These are phyloP conservation scores for Phytopythium oedochilum DNA, from an alignment of 352 stramenopile species.

Conservation along the genomic window DNA sequence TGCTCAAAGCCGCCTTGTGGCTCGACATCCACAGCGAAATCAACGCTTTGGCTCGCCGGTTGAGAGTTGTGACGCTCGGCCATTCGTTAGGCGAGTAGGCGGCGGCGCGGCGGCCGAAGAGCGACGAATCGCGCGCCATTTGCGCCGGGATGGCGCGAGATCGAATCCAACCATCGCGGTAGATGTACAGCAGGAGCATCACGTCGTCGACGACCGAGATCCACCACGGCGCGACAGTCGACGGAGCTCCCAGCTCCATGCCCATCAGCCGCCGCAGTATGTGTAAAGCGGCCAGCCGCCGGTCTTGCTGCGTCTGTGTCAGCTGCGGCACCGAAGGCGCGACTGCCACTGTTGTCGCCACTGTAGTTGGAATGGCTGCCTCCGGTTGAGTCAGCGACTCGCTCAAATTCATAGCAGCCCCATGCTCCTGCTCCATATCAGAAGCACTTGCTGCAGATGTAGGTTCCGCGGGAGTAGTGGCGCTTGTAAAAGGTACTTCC, in stretches of 20 bases:
- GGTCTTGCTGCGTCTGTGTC: neutral
- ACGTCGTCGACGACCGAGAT: conserved; percentile 72
- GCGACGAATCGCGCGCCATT: conserved; percentile 31
- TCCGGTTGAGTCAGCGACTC: no score
- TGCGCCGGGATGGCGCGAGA: conserved; percentile 25
- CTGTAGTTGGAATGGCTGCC: neutral
- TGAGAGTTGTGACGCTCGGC: conserved; percentile 44
- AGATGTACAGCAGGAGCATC: conserved; percentile 60
- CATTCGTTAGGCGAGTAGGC: conserved; percentile 21
- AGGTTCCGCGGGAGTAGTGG: neutral
- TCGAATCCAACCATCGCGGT: conserved; percentile 70
- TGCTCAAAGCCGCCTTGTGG: conserved; percentile 8
- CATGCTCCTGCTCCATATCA: no score
- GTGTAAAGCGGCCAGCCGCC: conserved; percentile 32
- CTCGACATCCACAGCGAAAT: conserved; percentile 37
- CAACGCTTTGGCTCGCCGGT: conserved; percentile 47
- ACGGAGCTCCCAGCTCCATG: conserved; percentile 14
- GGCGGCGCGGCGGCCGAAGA: conserved; percentile 55
- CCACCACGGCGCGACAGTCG: conserved; percentile 67
- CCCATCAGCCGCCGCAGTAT: conserved; percentile 38
- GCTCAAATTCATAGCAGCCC: no score
- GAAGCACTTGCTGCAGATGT: neutral
- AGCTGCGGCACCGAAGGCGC: neutral
- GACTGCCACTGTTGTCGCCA: neutral
- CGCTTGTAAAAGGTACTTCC: neutral